Base-by-base conservation (phyloP, 2,329 filamentous ascomycete species). In the Pyrenophora graminea region DNA sequence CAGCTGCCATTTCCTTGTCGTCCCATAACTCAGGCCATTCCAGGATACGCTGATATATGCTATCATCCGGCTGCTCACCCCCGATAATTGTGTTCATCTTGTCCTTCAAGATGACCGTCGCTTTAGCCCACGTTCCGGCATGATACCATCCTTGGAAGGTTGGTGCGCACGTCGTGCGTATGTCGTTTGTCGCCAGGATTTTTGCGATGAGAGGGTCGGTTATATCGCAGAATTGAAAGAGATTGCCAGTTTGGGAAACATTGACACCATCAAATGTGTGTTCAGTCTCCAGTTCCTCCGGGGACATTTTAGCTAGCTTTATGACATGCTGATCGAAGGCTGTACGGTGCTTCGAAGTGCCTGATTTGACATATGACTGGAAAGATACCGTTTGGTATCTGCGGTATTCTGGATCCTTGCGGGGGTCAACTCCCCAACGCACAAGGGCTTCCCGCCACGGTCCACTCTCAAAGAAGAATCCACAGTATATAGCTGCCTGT, bases 181-280 rank as follows among this genome's bases (percentile, higher is more conserved):
- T 67, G 4, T 84, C 79, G 0, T 85, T 79, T 0, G 84, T 82
- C 17, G 85, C 81, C 33, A 96, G 79, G 3, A 97, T 76, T 9
- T 78, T 72, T 1, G 78, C 76, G 1, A 97, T 78, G 1, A 92
- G 68, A 0, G 91, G 89, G 64, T 97, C 93, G 0, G 85, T 88
- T 47, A 97, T 87, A 71, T 99, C 94, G 75, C 91, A 96, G 21
- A 95, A 83, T 77, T 97, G 94, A 88, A 91, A 99, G 42, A 94
- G 87, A 65, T 94, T 94, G 33, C 91, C 91, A 65, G 96, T 91
- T 1, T 84, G 82, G 13, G 85, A 84, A 47, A 93, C 84, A 2
- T 81, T 82, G 52, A 85, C 79, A 39, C 93, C 93, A 55, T 95
- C 90, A 72, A 97, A 97, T 1, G 93, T 78, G 71, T 97, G 92